Evolutionary conservation across 1,139 yeast genomes (phyloP).

Genomic region (Taphrina wiesneri): DNA sequence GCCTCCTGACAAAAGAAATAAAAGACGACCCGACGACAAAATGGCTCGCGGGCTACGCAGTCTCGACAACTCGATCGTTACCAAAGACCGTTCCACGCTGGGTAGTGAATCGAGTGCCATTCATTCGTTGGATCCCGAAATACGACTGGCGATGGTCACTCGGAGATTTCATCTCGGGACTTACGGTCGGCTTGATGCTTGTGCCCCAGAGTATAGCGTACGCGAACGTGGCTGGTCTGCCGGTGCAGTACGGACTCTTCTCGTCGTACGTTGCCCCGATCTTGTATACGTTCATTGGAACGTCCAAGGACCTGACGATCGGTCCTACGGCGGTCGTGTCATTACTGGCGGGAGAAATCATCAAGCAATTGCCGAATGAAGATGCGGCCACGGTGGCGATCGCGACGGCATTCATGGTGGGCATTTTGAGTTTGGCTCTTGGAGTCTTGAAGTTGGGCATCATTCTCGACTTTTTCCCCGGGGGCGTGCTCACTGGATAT

Average conservation of each 20-base stretch:
- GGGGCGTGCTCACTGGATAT: conserved; percentile 91
- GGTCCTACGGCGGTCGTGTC: conserved; percentile 99
- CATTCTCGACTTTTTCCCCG: conserved; percentile 80
- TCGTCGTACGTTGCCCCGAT: conserved; percentile 91
- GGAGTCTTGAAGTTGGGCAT: conserved; percentile 84
- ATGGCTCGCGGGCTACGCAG: conserved; percentile 6
- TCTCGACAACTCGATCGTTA: neutral
- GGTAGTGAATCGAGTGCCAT: conserved; percentile 56
- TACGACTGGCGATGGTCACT: conserved; percentile 78
- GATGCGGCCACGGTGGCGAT: conserved; percentile 72
- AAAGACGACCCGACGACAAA: conserved; percentile 20
- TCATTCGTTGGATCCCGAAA: conserved; percentile 75
- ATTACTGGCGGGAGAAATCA: conserved; percentile 75
- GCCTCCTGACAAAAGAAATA: neutral
- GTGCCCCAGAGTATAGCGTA: conserved; percentile 97
- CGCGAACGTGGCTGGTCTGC: conserved; percentile 79
- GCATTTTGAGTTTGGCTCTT: conserved; percentile 53
- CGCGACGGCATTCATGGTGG: conserved; percentile 80
- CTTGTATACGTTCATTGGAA: conserved; percentile 85
- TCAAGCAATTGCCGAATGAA: conserved; percentile 56
- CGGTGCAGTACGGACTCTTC: conserved; percentile 83
- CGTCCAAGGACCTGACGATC: conserved; percentile 91
- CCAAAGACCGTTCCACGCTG: conserved; percentile 19
- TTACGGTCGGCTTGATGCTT: conserved; percentile 87
- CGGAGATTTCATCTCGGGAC: conserved; percentile 85